A percentile compares a stretch with the other conserved stretches of the same genome.
Evolutionary conservation across 2,329 filamentous ascomycete species (phyloP).

Genomic region (Thielaviopsis ethacetica): DNA sequence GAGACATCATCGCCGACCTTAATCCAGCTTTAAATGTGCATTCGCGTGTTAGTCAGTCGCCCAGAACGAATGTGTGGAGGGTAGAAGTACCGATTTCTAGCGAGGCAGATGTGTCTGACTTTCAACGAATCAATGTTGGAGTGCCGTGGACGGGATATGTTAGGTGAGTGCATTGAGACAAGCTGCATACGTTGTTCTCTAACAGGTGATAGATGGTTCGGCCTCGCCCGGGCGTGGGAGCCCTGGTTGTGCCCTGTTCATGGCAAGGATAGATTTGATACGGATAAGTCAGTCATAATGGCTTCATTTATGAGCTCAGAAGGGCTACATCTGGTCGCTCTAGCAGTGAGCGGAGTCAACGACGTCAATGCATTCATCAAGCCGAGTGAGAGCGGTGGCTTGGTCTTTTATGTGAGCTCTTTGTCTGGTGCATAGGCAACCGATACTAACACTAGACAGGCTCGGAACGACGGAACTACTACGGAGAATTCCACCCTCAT

Average conservation of each 20-base stretch:
- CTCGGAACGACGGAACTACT: conserved; percentile 48
- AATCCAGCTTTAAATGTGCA: conserved; percentile 38
- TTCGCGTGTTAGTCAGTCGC: conserved; percentile 45
- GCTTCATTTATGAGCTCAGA: conserved; percentile 58
- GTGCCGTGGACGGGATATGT: conserved; percentile 40
- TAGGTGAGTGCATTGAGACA: conserved; percentile 24
- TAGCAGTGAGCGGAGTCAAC: conserved; percentile 60
- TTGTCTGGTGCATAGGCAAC: conserved; percentile 10
- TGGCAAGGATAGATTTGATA: conserved; percentile 46
- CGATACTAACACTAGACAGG: conserved; percentile 20
- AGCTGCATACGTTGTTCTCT: not conserved
- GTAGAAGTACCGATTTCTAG: conserved; percentile 39
- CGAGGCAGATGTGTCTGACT: conserved; percentile 39
- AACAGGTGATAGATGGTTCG: conserved; percentile 49
- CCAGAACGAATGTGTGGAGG: conserved; percentile 55
- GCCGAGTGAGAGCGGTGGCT: conserved; percentile 44
- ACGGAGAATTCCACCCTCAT: conserved; percentile 44
- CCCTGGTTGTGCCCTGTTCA: conserved; percentile 86
- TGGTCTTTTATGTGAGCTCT: conserved; percentile 47
- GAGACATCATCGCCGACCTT: conserved; percentile 39
- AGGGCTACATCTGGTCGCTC: conserved; percentile 59
- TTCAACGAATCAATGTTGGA: conserved; percentile 42
- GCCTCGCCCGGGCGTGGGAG: conserved; percentile 60
- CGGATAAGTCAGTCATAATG: conserved; percentile 65
- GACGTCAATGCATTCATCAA: conserved; percentile 55